Conservation (phyloP, 1,284 basidiomycete genomes). For the Leccinum fallax region DNA sequence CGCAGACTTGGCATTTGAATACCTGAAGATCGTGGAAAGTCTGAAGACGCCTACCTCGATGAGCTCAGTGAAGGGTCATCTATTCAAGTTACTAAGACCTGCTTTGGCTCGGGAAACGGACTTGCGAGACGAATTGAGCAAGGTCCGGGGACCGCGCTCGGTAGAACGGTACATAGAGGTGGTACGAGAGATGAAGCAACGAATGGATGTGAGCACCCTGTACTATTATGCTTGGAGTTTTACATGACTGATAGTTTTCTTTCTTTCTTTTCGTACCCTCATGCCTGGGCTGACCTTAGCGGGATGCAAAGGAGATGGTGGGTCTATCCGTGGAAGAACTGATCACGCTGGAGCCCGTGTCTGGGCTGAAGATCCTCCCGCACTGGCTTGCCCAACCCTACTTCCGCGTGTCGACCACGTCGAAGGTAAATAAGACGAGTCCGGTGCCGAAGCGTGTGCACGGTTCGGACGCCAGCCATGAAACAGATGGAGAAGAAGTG, state of each 20-base stretch:
- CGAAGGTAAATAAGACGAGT: background rate
- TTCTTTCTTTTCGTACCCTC: no score
- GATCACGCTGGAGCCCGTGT: slow-evolving; percentile 50
- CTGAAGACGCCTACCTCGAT: slow-evolving; percentile 74
- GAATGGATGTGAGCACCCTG: slow-evolving; percentile 58
- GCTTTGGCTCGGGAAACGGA: slow-evolving; percentile 73
- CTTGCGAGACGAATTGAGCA: slow-evolving; percentile 72
- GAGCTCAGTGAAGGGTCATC: slow-evolving; percentile 87
- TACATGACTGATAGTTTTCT: slow-evolving; percentile 1
- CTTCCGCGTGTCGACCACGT: slow-evolving; percentile 16
- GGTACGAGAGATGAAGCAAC: slow-evolving; percentile 63
- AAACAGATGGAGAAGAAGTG: background rate
- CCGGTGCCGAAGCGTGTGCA: slow-evolving; percentile 15
- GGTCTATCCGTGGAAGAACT: slow-evolving; percentile 46
- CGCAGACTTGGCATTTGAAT: slow-evolving; percentile 78
- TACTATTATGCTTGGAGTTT: background rate
- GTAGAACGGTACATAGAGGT: slow-evolving; percentile 55
- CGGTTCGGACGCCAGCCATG: background rate
- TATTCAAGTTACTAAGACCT: slow-evolving; percentile 91
- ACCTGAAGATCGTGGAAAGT: slow-evolving; percentile 77
- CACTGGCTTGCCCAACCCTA: slow-evolving; percentile 84
- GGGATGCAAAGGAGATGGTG: slow-evolving; percentile 44
- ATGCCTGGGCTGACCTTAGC: slow-evolving; percentile 31
- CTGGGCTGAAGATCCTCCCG: slow-evolving; percentile 66
- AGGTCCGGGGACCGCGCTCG: slow-evolving; percentile 46